Base-by-base conservation (phyloP, 1,284 basidiomycete genomes). In the Sporisorium graminicola region DNA sequence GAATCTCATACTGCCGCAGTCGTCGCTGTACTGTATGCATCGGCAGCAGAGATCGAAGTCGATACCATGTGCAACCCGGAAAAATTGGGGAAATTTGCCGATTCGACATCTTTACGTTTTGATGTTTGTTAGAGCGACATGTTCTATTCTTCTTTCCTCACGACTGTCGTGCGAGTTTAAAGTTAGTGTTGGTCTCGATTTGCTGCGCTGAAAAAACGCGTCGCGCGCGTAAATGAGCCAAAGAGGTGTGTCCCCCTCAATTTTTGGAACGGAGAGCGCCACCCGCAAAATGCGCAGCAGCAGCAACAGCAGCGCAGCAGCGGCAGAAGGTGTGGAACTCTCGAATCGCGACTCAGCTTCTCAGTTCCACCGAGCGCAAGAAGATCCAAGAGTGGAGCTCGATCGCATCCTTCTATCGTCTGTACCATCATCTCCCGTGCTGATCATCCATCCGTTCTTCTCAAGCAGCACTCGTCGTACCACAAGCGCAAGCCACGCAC, bases 191-290 rank as follows among this genome's bases (percentile, higher is more conserved):
- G 69, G 64, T 72, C 69, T 72, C 35, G 49, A 29, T 56, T 35
- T 42, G 35, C 14, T 16, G 46, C 54, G 50, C 27, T n/a, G 37
- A 1, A 20, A 29, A 29, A 62, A 72, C 69, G 69, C 69, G 69
- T 72, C 69, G 69, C 69, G 69, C 69, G 69, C 69, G 69, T 72
- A 72, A 71, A 71, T 65, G 68, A 71, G 63, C 58, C 46, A 71
- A 72, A 72, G 69, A 55, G 64, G 31, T 35, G 29, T 37, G 22
- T 20, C n/a, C 14, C 47, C 20, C 43, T 44, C n/a, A 50, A 33
- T 61, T 61, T 67, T 61, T 58, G 22, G 44, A 42, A 31, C 18
- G 47, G n/a, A 31, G 13, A 47, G 42, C 60, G 53, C 60, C 52
- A 53, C 43, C 58, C 33, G 20, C 50, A 43, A 33, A 46, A 22